Evolutionary conservation across 2,329 filamentous ascomycete species (phyloP), one percentile per base, ranked within the genome.

Genomic region (Tolypocladium guangdongense): DNA sequence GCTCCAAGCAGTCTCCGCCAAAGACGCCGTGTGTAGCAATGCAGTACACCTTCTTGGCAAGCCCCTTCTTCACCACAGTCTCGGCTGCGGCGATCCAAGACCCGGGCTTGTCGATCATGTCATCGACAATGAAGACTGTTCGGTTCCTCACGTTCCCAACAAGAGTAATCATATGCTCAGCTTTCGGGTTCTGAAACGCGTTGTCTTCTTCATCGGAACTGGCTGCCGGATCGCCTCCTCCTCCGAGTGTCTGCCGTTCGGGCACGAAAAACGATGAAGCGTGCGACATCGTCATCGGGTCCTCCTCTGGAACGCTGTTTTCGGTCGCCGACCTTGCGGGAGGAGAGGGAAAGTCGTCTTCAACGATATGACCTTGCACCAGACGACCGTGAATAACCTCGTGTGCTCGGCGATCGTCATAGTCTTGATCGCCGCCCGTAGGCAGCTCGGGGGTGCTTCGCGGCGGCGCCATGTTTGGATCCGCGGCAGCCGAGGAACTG

Each of bases 1-100:
- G 89, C 63, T 90, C 86, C 18, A 99, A 80, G 59, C 88, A 89
- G 66, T 96, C 88, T 47, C 85, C 87, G 24, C 91, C 91, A 68
- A 99, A 97, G 37, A 99, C 81, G 41, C 91, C 93, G 65, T 99
- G 93, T 0, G 93, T 97, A 8, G 92, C 93, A 74, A 99, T 95
- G 76, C 90, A 96, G 71, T 96, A 97, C 37, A 99, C 93, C 70
- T 88, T 93, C 62, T 88, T 95, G 1, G 93, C 93, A 46, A 83
- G 82, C 59, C 93, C 95, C 58, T 87, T 83, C 77, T 97, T 97
- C 52, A 96, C 88, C 2, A 96, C 92, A 1, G 91, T 95, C 75
- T 99, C 93, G 14, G 93, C 93, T 7, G 93, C 93, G 7, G 92
- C 92, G 60, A 99, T 95, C 93, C 93, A 99, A 7, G 90, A 96